A percentile compares a stretch with the other conserved stretches of the same genome.
Conservation (phyloP, 1,284 basidiomycete genomes). For the Kwoniella shivajii region DNA sequence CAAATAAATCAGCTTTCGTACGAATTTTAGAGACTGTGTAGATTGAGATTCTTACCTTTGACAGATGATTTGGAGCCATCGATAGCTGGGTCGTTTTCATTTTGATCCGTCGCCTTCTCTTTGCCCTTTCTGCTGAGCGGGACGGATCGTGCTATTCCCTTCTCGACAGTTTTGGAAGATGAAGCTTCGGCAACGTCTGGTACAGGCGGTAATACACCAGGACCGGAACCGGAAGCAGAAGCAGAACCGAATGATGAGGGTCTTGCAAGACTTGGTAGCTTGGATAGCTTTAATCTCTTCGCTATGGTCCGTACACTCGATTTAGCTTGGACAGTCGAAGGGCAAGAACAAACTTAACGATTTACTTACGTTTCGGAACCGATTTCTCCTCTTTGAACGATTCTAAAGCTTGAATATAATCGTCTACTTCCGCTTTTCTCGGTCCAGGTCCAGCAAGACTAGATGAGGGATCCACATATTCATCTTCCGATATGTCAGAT, state of each 20-base stretch:
- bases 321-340: too few species aligned
- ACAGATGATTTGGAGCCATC: too few species aligned
- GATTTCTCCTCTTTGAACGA: neutral
- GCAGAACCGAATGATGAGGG: constrained; percentile 4
- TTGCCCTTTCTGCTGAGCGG: constrained; percentile 28
- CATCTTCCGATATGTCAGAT: neutral
- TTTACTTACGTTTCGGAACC: too few species aligned
- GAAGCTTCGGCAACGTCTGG: constrained; percentile 4
- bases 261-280: too few species aligned
- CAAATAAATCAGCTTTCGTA: too few species aligned
- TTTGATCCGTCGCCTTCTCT: constrained; percentile 20
- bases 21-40: too few species aligned
- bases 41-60: too few species aligned
- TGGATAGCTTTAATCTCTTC: too few species aligned
- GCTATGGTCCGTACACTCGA: too few species aligned
- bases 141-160: neutral
- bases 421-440: constrained; percentile 12
- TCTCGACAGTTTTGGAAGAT: neutral
- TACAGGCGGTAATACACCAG: neutral
- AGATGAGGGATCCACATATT: neutral
- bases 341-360: too few species aligned
- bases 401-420: constrained; percentile 19
- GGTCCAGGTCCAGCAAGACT: neutral
- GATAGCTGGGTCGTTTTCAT: neutral
- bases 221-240: neutral